Evolutionary conservation across 1,139 yeast genomes (phyloP), one percentile per base, ranked within the genome.

Genomic region (Taphrina wiesneri): DNA sequence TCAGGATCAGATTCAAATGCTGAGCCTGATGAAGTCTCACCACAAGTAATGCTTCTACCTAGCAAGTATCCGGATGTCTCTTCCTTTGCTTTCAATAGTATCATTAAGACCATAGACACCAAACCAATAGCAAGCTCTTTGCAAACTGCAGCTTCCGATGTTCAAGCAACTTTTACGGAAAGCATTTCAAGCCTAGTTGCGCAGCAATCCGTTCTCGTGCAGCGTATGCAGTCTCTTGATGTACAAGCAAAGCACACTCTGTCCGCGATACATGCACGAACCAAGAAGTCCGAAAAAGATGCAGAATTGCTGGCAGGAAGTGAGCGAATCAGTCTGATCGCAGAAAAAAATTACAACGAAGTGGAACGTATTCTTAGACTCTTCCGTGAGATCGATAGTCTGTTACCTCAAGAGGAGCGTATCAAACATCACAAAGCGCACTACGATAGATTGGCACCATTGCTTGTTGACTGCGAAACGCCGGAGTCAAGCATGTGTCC

Each of bases 351-450:
- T 1, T 54, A 54, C 17, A 26, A 36, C 11, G 59, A 54, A 17
- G 59, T 54, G 4, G 59, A 54, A 23, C 36, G 34, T 11, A 54
- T 54, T 7, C 23, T 54, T 32, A 39, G 26, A n/a, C 49, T 54
- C 34, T 54, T 54, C 19, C 59, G 59, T 4, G 59, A 54, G 34
- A 39, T 54, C 15, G 59, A 54, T 23, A 9, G 23, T 21, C 49
- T 54, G 2, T 3, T 54, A 9, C 59, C 59, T 1, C 21, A 17
- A n/a, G 32, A 23, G 9, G 59, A 54, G 23, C 32, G 59, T 13
- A 36, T 54, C 32, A 9, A 17, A 17, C 49, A 39, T 23, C 59
- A 54, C 32, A 25, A 30, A 26, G 11, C 32, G 4, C 59, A 54
- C 34, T 54, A 54, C 19, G 23, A 39, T 15, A 36, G 25, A 21